Conservation (phyloP, 805 yeast genomes). For the Teunomyces aglyptinius region DNA sequence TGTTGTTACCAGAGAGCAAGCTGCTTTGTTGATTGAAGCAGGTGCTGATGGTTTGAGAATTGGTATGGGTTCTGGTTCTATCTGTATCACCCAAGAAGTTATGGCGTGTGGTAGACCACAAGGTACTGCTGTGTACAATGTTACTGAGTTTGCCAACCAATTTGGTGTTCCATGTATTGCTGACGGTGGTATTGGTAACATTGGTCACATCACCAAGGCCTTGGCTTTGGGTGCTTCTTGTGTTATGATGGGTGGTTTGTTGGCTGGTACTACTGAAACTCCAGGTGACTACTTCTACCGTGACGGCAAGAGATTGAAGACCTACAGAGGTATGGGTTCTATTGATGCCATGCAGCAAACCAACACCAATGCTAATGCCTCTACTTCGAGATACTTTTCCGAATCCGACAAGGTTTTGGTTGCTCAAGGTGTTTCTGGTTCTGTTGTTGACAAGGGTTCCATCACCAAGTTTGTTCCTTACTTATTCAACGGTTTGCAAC, state of each 20-base stretch:
- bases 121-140: conserved; percentile 97
- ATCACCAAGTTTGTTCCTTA: conserved; percentile 91
- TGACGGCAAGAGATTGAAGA: conserved; percentile 96
- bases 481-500: conserved; percentile 93
- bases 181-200: conserved; percentile 98
- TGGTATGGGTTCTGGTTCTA: conserved; percentile 99
- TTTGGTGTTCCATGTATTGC: conserved; percentile 99
- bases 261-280: conserved; percentile 97
- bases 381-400: conserved; percentile 96
- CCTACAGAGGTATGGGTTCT: conserved; percentile 99
- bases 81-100: conserved; percentile 98
- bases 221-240: conserved; percentile 93
- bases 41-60: conserved; percentile 98
- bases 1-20: conserved; percentile 98
- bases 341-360: conserved; percentile 98
- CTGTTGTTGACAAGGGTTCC: conserved; percentile 96
- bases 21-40: conserved; percentile 85
- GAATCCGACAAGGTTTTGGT: conserved; percentile 94
- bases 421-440: conserved; percentile 98
- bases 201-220: conserved; percentile 98
- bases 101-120: conserved; percentile 99
- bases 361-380: conserved; percentile 86
- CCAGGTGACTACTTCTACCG: conserved; percentile 98
- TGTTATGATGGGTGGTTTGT: conserved; percentile 99
- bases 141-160: conserved; percentile 87